Base-by-base conservation (phyloP, 176 grass and related monocot species). In the Musa itinerans region DNA sequence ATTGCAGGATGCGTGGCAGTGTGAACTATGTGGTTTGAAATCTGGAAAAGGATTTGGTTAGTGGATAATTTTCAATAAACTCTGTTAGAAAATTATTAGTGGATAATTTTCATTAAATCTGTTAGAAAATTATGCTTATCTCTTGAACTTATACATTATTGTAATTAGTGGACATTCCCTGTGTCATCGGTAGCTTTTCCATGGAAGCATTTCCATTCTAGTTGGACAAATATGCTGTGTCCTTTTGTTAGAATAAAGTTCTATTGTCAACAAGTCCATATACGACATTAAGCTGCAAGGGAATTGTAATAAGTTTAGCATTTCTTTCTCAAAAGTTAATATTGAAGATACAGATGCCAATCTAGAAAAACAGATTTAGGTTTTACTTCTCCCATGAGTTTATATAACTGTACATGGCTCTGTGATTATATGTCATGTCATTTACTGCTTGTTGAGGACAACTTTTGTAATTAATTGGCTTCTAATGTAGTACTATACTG, bases 31-130 rank as follows among this genome's bases (percentile, higher is more conserved):
- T 76, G 86, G 88, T 82, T 61, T 78, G 1, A 88, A 89, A 79
- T 81, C 76, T 3, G 86, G 96, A 48, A 99, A 99, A 87, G 89
- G 96, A 92, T 99, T 92, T 82, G 96, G 96, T 99, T 79, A 86
- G 92, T 89, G 68, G 53, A 72, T 73, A 29, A 63, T 34, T 73
- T 54, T 27, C 67, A 65, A 53, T 63, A 22, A n/a, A 62, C 19
- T 73, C 62, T 74, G 0, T 69, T 69, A 16, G 16, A 57, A 57
- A 57, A 57, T 57, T 16, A 57, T 57, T 79, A 86, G 92, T 89
- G 68, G 53, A 72, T 73, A 29, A 63, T 34, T 73, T 54, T 27
- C 67, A 65, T 49, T 63, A 22, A n/a, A 53, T 73, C 66, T 74
- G 0, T 69, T 69, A 16, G 16, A 57, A 57, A 57, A 57, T 57